Conservation (phyloP, 1,139 yeast species). For the Magnusiomyces magnusii region DNA sequence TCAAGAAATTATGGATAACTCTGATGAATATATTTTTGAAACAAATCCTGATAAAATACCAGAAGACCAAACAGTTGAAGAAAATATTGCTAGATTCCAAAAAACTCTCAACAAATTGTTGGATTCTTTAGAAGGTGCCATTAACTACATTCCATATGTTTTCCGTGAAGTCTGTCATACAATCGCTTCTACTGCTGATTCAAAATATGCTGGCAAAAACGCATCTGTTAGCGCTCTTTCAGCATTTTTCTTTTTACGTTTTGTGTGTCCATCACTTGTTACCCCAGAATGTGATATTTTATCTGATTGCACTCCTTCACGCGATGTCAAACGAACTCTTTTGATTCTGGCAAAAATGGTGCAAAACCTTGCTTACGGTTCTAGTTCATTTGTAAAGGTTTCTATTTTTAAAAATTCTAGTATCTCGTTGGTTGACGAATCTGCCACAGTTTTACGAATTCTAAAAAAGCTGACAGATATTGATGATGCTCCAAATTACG, state of each 20-base stretch:
- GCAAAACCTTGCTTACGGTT: constrained; percentile 77
- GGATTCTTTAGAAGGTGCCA: constrained; percentile 46
- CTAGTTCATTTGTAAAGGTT: constrained; percentile 51
- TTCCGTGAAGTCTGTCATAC: constrained; percentile 57
- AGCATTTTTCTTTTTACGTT: constrained; percentile 69
- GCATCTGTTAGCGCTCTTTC: constrained; percentile 63
- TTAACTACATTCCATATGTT: constrained; percentile 51
- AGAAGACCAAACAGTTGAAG: constrained; percentile 36
- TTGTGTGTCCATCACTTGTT: constrained; percentile 78
- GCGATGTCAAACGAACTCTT: constrained; percentile 53
- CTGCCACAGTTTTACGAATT: constrained; percentile 10
- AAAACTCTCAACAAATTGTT: constrained; percentile 49
- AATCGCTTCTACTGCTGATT: constrained; percentile 49
- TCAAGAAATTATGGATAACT: constrained; percentile 43
- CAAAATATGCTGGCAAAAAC: constrained; percentile 47
- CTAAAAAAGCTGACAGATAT: constrained; percentile 17
- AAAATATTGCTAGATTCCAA: constrained; percentile 48
- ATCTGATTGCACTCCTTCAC: constrained; percentile 24
- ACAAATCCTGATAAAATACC: constrained; percentile 34
- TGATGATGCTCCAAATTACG: constrained; percentile 9
- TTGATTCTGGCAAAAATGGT: constrained; percentile 71
- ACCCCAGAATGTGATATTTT: constrained; percentile 59
- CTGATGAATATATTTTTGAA: constrained; percentile 62
- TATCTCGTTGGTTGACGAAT: not conserved
- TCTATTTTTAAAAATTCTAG: constrained; percentile 37